Evolutionary conservation across 148 eudicot genomes (phyloP), one percentile per base, ranked within the genome.

Genomic region (Hydrangea macrophylla): DNA sequence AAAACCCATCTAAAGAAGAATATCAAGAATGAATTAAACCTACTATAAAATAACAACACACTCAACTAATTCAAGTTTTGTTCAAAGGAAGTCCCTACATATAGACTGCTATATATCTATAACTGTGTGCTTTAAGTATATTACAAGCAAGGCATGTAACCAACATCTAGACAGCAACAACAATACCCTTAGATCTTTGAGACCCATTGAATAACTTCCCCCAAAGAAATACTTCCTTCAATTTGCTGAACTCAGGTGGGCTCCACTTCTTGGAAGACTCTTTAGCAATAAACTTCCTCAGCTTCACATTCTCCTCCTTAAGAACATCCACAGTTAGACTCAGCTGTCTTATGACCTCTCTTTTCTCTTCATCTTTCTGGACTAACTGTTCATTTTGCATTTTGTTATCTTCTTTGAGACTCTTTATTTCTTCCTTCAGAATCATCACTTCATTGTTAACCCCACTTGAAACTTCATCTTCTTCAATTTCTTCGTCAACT

Each of bases 281-380:
- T 56, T 31, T 72, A 15, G 57, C 68, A 57, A 72, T 13, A 20
- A 62, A 48, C 73, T 77, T 81, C 81, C 84, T 88, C 25, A 88
- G 86, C 67, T 78, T 44, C 67, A 57, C 55, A 74, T 84, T 90
- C 62, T 93, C 96, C 48, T 88, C 90, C 81, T 82, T 86, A 13
- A 90, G 76, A 68, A 82, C 40, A 62, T 88, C 96, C 72, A 93
- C 76, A 9, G 88, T 89, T 30, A 78, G 3, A 68, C 86, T 90
- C 15, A 92, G 80, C 77, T 92, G 98, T 65, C 98, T 88, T 32
- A 92, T 92, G 55, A 80, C 98, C 72, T 88, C 98, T 55, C 98
- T 73, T 82, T 92, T 92, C 81, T 84, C 90, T 50, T 92, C 98
- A 65, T 92, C 96, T 80, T 90, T 92, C 60, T 81, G 79, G 59